These are phyloP conservation scores for Eucalyptus pauciflora DNA, from an alignment of 345 rosid species.

Conservation along the genomic window DNA sequence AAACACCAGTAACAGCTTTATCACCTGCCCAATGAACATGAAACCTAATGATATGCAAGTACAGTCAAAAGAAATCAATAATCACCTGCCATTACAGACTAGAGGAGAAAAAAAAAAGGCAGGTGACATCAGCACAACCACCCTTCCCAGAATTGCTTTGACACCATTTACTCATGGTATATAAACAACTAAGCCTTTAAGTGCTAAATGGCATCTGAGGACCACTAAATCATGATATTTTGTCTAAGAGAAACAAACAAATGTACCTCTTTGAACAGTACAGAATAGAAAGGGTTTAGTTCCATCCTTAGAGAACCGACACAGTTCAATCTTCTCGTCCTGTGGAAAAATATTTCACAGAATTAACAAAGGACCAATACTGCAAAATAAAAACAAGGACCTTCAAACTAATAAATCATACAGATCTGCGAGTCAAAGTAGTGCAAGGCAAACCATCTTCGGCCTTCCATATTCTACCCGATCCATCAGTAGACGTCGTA, in stretches of 20 bases:
- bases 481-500: constrained; percentile 82
- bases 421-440: constrained; percentile 66
- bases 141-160: neutral
- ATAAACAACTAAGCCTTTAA: neutral
- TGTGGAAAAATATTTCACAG: constrained; percentile 3
- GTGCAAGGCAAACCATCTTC: constrained; percentile 72
- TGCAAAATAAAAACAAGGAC: neutral
- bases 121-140: neutral
- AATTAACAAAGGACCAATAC: neutral
- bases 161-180: neutral
- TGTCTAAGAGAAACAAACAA: neutral
- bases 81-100: neutral
- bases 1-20: constrained; percentile 59
- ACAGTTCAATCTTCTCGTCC: constrained; percentile 82
- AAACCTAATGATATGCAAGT: neutral
- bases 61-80: neutral
- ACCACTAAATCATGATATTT: neutral
- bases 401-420: constrained; percentile 6
- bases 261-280: constrained; percentile 60
- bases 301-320: constrained; percentile 88
- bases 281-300: constrained; percentile 88
- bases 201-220: neutral
- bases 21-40: constrained; percentile 38
- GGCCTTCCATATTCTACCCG: constrained; percentile 89
- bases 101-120: neutral